phyloP scores from a whole-genome alignment of 2,329 filamentous ascomycete genomes.

The Colletotrichum abscissum region DNA sequence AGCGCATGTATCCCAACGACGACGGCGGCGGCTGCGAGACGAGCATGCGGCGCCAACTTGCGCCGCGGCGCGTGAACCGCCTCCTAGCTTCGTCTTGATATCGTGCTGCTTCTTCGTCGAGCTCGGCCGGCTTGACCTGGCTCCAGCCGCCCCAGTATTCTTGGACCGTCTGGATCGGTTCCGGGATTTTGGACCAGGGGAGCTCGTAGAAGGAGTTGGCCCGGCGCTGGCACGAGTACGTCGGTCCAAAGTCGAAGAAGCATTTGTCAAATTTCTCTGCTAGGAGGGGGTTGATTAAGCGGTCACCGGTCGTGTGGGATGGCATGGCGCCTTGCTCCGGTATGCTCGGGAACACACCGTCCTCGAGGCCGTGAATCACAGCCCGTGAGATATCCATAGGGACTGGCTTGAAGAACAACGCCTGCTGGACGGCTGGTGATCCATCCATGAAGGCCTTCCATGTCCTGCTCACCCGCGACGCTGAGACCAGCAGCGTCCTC shows the following conservation, averaged over 20 bases:
- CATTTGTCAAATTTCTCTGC: constrained; percentile 28
- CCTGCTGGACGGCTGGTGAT: constrained; percentile 14
- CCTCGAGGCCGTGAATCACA: background rate
- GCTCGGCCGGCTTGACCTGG: background rate
- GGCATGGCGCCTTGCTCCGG: background rate
- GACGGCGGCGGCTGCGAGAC: constrained; percentile 36
- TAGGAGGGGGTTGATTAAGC: constrained; percentile 27
- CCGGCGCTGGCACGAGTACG: constrained; percentile 20
- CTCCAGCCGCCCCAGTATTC: constrained; percentile 27
- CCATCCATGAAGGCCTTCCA: constrained; percentile 36
- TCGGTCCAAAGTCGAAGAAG: constrained; percentile 33
- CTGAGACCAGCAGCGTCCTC: constrained; percentile 41
- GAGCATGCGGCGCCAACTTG: constrained; percentile 40
- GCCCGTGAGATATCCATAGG: background rate
- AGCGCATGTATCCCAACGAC: constrained; percentile 19
- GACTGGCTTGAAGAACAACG: constrained; percentile 25
- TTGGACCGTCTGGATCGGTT: background rate
- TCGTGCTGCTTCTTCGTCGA: background rate
- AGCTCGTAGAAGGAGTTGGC: constrained; percentile 33
- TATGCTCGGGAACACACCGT: background rate
- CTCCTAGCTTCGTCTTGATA: background rate
- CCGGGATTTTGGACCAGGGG: background rate
- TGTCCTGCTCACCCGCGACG: constrained; percentile 38
- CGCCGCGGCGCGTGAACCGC: constrained; percentile 31
- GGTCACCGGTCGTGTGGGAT: background rate